These are phyloP conservation scores for Leucocoprinus leucothites DNA, from an alignment of 768 basidiomycete genomes.

Conservation along the genomic window DNA sequence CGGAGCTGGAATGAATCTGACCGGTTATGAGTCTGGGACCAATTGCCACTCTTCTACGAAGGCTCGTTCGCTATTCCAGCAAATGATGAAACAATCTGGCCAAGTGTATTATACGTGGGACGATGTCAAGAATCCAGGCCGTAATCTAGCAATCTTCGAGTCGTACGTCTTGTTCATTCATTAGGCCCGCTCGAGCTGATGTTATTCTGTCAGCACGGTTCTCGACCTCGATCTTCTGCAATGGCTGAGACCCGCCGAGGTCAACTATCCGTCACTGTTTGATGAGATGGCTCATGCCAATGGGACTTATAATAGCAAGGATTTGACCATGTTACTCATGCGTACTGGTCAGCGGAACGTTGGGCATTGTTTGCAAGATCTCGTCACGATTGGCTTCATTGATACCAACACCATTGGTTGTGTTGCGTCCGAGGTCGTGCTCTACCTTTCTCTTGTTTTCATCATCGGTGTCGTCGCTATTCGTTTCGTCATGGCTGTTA, in stretches of 20 bases:
- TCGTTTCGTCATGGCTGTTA: slow-evolving; percentile 93
- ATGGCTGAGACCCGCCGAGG: slow-evolving; percentile 79
- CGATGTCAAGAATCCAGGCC: slow-evolving; percentile 60
- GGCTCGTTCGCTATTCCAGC: slow-evolving; percentile 51
- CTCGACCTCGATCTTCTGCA: slow-evolving; percentile 84
- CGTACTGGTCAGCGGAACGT: slow-evolving; percentile 66
- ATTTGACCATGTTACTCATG: slow-evolving; percentile 83
- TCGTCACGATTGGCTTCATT: slow-evolving; percentile 87
- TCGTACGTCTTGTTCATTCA: slow-evolving; percentile 53
- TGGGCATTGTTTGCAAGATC: slow-evolving; percentile 82
- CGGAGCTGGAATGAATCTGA: slow-evolving; percentile 60
- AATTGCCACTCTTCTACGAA: slow-evolving; percentile 69
- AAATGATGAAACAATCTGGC: slow-evolving; percentile 57
- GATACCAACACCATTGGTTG: slow-evolving; percentile 95
- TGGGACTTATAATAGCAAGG: slow-evolving; percentile 75
- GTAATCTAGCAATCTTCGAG: slow-evolving; percentile 93
- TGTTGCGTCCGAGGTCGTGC: slow-evolving; percentile 91
- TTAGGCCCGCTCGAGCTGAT: neutral
- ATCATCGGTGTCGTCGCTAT: slow-evolving; percentile 96
- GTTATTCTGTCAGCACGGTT: slow-evolving; percentile 54
- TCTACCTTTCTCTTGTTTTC: slow-evolving; percentile 93
- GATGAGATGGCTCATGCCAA: slow-evolving; percentile 69
- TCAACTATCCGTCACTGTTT: slow-evolving; percentile 81
- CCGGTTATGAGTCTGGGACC: slow-evolving; percentile 58
- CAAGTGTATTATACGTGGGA: slow-evolving; percentile 96